Base-by-base conservation (phyloP, 2,329 filamentous ascomycete species). In the Ceratocystis harringtonii region DNA sequence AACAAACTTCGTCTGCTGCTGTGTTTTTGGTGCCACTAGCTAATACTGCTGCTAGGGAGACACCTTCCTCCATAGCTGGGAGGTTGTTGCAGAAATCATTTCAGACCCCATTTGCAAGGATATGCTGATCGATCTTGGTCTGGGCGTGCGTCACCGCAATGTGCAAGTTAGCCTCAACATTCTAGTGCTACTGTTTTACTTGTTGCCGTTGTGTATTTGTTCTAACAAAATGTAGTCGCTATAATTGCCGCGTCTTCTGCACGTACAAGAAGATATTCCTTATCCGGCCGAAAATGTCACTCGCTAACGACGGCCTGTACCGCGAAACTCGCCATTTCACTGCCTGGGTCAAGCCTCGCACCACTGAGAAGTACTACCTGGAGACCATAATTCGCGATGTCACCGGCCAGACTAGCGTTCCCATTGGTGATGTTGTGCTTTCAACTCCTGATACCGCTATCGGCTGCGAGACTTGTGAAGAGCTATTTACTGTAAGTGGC, bases 281-380 rank as follows among this genome's bases (percentile, higher is more conserved):
- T 48, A 66, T 69, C 32, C 67, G 67, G 4, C 70, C 71, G 32
- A 72, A 72, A 66, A 71, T 73, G 68, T 69, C 68, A 5, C 72
- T 76, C 17, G 74, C 74, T 65, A 74, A 74, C 41, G 74, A 75
- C 63, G 74, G 74, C 5, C 70, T 75, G 45, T 77, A 74, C 65
- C 71, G 76, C n/a, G 76, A 78, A 68, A 71, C 72, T 55, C 72
- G 76, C 3, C 73, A 74, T 66, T 78, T 78, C 66, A 76, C 75
- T 1, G 72, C 76, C 0, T 78, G 77, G 76, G 69, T 68, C 2
- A 73, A 73, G 61, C 73, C 71, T 1, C 69, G 72, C 41, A 70
- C 75, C 60, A 69, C 71, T 0, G 76, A 78, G 67, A 68, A 71
- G 7, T 77, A 75, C 68, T 73, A 77, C 55, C 72, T 78, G 0